Conservation (phyloP, 345 rosid genomes). For the Populus ilicifolia region DNA sequence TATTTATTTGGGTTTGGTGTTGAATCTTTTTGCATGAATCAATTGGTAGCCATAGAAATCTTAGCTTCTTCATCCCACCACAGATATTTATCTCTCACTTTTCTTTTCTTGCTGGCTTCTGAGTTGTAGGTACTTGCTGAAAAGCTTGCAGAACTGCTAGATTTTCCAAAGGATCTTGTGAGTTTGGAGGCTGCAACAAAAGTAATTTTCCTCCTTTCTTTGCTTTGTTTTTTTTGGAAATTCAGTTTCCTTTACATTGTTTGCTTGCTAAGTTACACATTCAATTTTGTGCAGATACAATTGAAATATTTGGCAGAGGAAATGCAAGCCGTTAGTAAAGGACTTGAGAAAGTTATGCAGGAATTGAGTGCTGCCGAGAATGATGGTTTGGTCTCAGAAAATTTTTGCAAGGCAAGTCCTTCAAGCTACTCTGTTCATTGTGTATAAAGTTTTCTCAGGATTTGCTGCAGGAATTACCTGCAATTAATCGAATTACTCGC, state of each 20-base stretch:
- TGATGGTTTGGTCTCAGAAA: constrained; percentile 27
- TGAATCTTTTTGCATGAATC: neutral
- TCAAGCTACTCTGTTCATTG: constrained; percentile 2
- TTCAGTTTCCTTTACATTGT: neutral
- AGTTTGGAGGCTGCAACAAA: constrained; percentile 33
- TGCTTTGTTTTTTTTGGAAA: neutral
- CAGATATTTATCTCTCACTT: neutral
- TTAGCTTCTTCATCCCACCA: neutral
- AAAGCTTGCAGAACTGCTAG: constrained; percentile 28
- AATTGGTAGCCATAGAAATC: neutral
- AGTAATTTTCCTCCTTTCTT: constrained; percentile 2
- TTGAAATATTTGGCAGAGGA: constrained; percentile 34
- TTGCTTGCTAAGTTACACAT: neutral
- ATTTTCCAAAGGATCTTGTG: constrained; percentile 24
- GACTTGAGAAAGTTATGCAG: constrained; percentile 30
- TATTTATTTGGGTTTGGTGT: neutral
- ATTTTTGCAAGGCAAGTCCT: constrained; percentile 19
- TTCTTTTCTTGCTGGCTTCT: neutral
- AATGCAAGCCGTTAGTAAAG: constrained; percentile 37
- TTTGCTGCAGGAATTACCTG: neutral
- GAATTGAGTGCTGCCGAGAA: constrained; percentile 31
- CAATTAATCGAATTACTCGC: neutral
- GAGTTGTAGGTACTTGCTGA: constrained; percentile 23
- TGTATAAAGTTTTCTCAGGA: constrained; percentile 3
- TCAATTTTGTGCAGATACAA: constrained; percentile 20